These are phyloP conservation scores for Syncephalastrum contaminatum DNA, from an alignment of 371 early-diverging fungal species.

Conservation along the genomic window DNA sequence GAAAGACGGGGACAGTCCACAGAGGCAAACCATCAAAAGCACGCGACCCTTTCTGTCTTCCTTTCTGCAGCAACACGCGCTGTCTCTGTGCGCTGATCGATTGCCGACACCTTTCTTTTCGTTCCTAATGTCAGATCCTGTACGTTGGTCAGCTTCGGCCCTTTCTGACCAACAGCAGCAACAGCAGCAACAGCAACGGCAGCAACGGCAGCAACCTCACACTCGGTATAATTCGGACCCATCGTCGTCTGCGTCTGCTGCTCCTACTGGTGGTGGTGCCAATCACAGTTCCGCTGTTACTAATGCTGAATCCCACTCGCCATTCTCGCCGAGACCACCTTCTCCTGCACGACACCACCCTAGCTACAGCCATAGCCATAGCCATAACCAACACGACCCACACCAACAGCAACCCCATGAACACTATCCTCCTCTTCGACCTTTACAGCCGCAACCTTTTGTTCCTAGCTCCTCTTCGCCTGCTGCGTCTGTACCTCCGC, in stretches of 20 bases:
- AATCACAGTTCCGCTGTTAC: background rate
- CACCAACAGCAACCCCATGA: too few species aligned
- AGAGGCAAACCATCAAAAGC: too few species aligned
- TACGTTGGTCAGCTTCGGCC: constrained; percentile 9
- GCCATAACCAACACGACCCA: too few species aligned
- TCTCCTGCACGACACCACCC: background rate
- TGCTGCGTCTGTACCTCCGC: background rate
- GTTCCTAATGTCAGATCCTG: constrained; percentile 3
- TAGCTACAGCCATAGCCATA: too few species aligned
- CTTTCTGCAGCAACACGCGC: background rate
- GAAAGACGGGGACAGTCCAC: too few species aligned
- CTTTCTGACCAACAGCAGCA: constrained; percentile 1
- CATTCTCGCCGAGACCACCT: background rate
- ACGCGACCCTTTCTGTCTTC: too few species aligned
- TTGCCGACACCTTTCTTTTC: background rate
- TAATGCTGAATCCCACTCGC: background rate
- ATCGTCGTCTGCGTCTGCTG: background rate
- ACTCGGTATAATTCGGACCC: background rate
- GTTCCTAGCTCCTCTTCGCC: constrained; percentile 2
- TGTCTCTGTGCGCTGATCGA: background rate
- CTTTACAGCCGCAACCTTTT: constrained; percentile 23
- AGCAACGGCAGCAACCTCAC: background rate
- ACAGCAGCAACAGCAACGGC: background rate
- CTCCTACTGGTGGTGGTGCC: background rate
- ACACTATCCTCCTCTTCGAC: constrained; percentile 6